Evolutionary conservation across 495 filamentous ascomycete species (phyloP).

Genomic region (Penicillium paxilli): DNA sequence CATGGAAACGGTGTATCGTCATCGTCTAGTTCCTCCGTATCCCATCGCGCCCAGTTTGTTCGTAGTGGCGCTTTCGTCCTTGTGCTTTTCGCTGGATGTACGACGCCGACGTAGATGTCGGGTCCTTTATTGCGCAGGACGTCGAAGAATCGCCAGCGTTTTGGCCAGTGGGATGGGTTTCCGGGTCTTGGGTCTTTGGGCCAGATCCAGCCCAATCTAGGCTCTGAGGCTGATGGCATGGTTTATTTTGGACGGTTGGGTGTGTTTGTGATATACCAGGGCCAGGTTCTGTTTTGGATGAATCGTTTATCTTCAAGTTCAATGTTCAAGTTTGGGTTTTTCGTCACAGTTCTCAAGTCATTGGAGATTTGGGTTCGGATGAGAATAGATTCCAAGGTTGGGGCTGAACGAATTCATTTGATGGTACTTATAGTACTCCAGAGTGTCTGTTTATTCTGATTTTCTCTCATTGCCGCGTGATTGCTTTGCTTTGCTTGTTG

Average conservation of each 20-base stretch:
- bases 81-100: background rate
- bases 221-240: slow-evolving; percentile 12
- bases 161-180: slow-evolving; percentile 33
- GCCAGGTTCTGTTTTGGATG: no score
- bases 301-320: background rate
- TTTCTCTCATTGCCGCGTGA: background rate
- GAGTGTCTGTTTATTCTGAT: no score
- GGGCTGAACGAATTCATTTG: no score
- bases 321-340: no score
- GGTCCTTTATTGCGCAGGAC: slow-evolving; percentile 42
- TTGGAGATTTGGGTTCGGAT: no score
- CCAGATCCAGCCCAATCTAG: slow-evolving; percentile 42
- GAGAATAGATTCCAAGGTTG: no score
- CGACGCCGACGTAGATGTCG: slow-evolving; percentile 42
- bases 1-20: slow-evolving; percentile 14
- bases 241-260: background rate
- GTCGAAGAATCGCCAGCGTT: slow-evolving; percentile 35
- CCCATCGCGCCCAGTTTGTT: slow-evolving; percentile 29
- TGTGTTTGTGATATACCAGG: no score
- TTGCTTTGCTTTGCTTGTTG: no score
- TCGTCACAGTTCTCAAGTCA: no score
- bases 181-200: slow-evolving; percentile 41
- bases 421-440: no score
- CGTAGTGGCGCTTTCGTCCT: background rate
- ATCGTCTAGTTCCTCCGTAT: background rate